These are phyloP conservation scores for Annulohypoxylon truncatum DNA, from an alignment of 2,329 filamentous ascomycete species.

Conservation along the genomic window DNA sequence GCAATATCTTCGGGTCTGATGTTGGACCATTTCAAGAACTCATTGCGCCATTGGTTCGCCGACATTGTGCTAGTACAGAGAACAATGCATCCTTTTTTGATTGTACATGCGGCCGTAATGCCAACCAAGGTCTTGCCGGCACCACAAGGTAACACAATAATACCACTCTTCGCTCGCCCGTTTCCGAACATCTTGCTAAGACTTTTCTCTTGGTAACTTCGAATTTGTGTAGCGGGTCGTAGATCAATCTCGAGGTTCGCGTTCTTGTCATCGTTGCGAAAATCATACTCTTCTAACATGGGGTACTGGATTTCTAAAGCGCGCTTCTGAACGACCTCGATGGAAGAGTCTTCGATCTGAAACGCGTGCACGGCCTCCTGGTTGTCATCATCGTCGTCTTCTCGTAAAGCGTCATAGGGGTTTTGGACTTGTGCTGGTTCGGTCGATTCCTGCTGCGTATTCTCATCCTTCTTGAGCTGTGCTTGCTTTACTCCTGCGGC, in stretches of 20 bases:
- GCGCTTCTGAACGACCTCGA: slow-evolving; percentile 88
- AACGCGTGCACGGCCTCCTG: slow-evolving; percentile 92
- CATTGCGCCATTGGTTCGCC: slow-evolving; percentile 94
- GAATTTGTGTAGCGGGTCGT: slow-evolving; percentile 87
- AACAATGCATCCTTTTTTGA: slow-evolving; percentile 96
- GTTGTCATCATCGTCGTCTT: slow-evolving; percentile 88
- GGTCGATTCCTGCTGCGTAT: slow-evolving; percentile 58
- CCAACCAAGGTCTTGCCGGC: slow-evolving; percentile 97
- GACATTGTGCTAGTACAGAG: slow-evolving; percentile 98
- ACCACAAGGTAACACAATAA: slow-evolving; percentile 96
- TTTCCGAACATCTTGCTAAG: slow-evolving; percentile 99
- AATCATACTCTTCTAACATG: slow-evolving; percentile 96
- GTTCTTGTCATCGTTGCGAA: slow-evolving; percentile 89
- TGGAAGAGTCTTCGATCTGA: slow-evolving; percentile 83
- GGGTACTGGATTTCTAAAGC: slow-evolving; percentile 89
- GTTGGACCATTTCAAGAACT: slow-evolving; percentile 98
- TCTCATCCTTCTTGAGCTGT: slow-evolving; percentile 55
- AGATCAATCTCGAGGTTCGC: slow-evolving; percentile 94
- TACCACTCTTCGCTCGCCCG: slow-evolving; percentile 94
- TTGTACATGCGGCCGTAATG: slow-evolving; percentile 97
- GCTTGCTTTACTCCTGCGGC: slow-evolving; percentile 89
- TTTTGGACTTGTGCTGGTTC: slow-evolving; percentile 70
- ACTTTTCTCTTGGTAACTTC: slow-evolving; percentile 95
- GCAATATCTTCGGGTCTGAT: slow-evolving; percentile 93
- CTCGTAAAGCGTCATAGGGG: slow-evolving; percentile 77